phyloP scores from a whole-genome alignment of 495 filamentous ascomycete genomes.

The Staphylotrichum longicolle region DNA sequence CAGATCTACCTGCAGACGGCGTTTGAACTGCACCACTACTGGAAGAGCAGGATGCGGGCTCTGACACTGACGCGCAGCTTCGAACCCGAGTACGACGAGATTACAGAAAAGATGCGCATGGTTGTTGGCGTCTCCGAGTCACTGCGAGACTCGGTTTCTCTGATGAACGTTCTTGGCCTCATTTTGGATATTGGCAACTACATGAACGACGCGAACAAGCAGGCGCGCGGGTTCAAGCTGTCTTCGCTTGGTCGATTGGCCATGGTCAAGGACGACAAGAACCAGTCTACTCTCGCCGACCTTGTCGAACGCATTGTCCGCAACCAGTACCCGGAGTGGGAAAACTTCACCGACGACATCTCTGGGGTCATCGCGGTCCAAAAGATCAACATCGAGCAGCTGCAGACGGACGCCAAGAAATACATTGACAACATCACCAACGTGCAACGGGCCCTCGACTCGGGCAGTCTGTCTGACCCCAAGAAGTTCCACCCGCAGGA shows the following conservation, averaged over 20 bases:
- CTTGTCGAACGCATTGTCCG: slow-evolving; percentile 96
- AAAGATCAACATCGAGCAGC: slow-evolving; percentile 92
- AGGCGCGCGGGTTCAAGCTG: slow-evolving; percentile 96
- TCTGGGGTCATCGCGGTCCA: slow-evolving; percentile 75
- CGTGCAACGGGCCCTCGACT: slow-evolving; percentile 85
- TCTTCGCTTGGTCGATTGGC: slow-evolving; percentile 89
- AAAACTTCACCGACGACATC: slow-evolving; percentile 83
- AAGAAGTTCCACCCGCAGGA: slow-evolving; percentile 99
- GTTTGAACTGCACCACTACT: slow-evolving; percentile 95
- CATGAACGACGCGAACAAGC: slow-evolving; percentile 99
- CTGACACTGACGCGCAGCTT: slow-evolving; percentile 79
- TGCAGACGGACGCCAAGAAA: slow-evolving; percentile 82
- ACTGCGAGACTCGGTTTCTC: slow-evolving; percentile 79
- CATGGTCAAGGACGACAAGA: slow-evolving; percentile 99
- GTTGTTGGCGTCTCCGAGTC: slow-evolving; percentile 85
- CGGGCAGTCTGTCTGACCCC: slow-evolving; percentile 90
- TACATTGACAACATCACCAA: slow-evolving; percentile 96
- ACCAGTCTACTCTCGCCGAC: slow-evolving; percentile 92
- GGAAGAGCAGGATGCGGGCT: slow-evolving; percentile 95
- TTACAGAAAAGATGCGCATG: slow-evolving; percentile 74
- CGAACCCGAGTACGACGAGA: slow-evolving; percentile 88
- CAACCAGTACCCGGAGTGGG: slow-evolving; percentile 94
- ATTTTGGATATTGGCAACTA: slow-evolving; percentile 98
- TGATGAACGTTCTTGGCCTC: slow-evolving; percentile 94
- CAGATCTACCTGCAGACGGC: slow-evolving; percentile 92